phyloP scores from a whole-genome alignment of 2,329 filamentous ascomycete genomes.

The Sclerotinia subarctica region DNA sequence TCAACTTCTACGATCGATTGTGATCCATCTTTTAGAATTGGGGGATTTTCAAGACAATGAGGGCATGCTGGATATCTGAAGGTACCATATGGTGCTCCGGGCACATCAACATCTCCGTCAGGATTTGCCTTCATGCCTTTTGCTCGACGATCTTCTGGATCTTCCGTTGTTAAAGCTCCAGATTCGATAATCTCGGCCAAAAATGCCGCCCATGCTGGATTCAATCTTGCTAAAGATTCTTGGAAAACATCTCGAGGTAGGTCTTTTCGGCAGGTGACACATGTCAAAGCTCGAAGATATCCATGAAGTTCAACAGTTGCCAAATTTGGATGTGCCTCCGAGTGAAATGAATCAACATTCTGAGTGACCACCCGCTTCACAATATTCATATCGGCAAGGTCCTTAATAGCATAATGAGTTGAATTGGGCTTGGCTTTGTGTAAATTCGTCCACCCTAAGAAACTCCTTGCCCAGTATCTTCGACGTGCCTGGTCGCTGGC shows the following conservation, averaged over 20 bases:
- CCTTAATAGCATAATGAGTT: conserved; percentile 72
- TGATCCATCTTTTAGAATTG: conserved; percentile 52
- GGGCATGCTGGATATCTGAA: conserved; percentile 92
- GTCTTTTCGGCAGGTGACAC: conserved; percentile 72
- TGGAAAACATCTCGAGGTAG: conserved; percentile 75
- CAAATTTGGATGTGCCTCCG: conserved; percentile 67
- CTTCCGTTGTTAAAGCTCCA: conserved; percentile 75
- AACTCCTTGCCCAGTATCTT: conserved; percentile 93
- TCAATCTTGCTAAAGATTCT: conserved; percentile 68
- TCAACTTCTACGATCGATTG: conserved; percentile 65
- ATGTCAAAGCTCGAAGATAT: conserved; percentile 77
- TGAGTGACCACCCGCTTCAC: conserved; percentile 82
- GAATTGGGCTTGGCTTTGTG: conserved; percentile 75
- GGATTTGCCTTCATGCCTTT: conserved; percentile 81
- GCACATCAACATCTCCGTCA: conserved; percentile 90
- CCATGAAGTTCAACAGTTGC: conserved; percentile 86
- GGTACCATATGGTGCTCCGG: conserved; percentile 79
- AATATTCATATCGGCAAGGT: conserved; percentile 68
- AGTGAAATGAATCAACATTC: conserved; percentile 95
- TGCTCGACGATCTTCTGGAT: conserved; percentile 64
- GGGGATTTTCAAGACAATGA: conserved; percentile 65
- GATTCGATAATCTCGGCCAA: conserved; percentile 67
- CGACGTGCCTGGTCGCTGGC: conserved; percentile 63
- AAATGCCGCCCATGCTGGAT: conserved; percentile 81
- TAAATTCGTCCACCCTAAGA: conserved; percentile 85